phyloP scores from a whole-genome alignment of 2,329 filamentous ascomycete species.

The Capronia epimyces region DNA sequence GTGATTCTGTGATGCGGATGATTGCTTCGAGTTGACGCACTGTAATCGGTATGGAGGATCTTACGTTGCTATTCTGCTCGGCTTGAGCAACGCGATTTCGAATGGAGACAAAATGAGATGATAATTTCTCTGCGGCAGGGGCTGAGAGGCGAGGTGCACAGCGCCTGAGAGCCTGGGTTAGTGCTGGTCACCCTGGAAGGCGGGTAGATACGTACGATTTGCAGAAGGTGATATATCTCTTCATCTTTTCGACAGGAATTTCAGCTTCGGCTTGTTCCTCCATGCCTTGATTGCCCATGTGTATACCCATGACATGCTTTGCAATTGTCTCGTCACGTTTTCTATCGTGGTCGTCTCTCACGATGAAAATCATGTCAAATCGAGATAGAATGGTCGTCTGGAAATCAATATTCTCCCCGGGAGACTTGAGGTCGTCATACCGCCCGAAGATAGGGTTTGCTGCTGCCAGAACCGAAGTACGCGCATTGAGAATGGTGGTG shows the following conservation, averaged over 20 bases:
- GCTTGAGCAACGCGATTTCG: conserved; percentile 87
- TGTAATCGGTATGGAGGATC: conserved; percentile 93
- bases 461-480: conserved; percentile 89
- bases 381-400: conserved; percentile 96
- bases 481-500: conserved; percentile 92
- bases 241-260: conserved; percentile 93
- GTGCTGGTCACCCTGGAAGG: not conserved
- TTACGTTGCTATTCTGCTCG: conserved; percentile 81
- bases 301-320: conserved; percentile 93
- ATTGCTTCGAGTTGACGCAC: conserved; percentile 96
- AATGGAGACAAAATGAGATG: conserved; percentile 95
- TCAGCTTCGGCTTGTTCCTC: conserved; percentile 82
- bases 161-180: conserved; percentile 50
- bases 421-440: conserved; percentile 96
- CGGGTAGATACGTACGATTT: conserved; percentile 65
- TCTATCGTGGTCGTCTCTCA: conserved; percentile 87
- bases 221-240: conserved; percentile 94
- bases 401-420: conserved; percentile 98
- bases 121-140: conserved; percentile 91
- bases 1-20: conserved; percentile 90
- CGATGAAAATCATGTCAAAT: conserved; percentile 99
- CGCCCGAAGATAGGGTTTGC: conserved; percentile 97
- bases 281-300: conserved; percentile 80
- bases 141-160: conserved; percentile 86
- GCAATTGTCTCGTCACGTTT: conserved; percentile 89